A percentile compares a stretch with the other conserved stretches of the same genome.
Evolutionary conservation across 352 stramenopile species (phyloP).

Genomic region (Globisporangium spiculum): DNA sequence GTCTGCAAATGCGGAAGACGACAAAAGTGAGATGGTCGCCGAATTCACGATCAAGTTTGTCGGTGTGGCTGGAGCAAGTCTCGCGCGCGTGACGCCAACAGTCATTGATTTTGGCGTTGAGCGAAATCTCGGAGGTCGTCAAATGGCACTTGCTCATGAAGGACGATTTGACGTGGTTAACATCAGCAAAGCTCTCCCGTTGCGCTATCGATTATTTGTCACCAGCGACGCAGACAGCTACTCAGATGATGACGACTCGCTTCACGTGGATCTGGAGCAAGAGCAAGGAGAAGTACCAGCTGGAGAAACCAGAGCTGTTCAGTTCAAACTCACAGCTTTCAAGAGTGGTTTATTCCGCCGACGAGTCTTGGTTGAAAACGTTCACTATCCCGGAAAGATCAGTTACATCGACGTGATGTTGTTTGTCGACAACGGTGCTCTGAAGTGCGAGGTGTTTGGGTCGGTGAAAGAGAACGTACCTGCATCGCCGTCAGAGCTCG

Average conservation of each 20-base stretch:
- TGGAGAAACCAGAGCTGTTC: slow-evolving; percentile 48
- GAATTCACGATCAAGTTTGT: slow-evolving; percentile 91
- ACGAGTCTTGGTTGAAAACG: slow-evolving; percentile 82
- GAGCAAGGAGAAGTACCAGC: slow-evolving; percentile 72
- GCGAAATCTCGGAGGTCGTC: slow-evolving; percentile 40
- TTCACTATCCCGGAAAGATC: slow-evolving; percentile 78
- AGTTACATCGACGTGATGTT: slow-evolving; percentile 74
- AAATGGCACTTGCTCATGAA: slow-evolving; percentile 51
- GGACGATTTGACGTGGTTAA: slow-evolving; percentile 80
- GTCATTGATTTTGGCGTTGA: slow-evolving; percentile 82
- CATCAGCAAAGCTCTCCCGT: slow-evolving; percentile 72
- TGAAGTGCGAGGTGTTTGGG: slow-evolving; percentile 39
- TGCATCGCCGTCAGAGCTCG: not conserved
- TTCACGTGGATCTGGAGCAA: slow-evolving; percentile 65
- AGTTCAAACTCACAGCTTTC: slow-evolving; percentile 64
- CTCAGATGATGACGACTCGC: slow-evolving; percentile 71
- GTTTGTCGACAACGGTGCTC: slow-evolving; percentile 74
- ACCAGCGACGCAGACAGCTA: slow-evolving; percentile 60
- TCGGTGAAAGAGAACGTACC: not conserved
- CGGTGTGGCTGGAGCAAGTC: slow-evolving; percentile 74
- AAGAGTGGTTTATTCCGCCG: slow-evolving; percentile 76
- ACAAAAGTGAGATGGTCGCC: slow-evolving; percentile 70
- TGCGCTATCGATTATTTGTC: slow-evolving; percentile 76
- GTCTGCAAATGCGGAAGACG: slow-evolving; percentile 27
- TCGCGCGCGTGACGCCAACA: slow-evolving; percentile 60